Percentiles rank a stretch among this genome's conserved stretches.
Conservation (phyloP, 768 basidiomycete species). For the Auriscalpium microsporum region DNA sequence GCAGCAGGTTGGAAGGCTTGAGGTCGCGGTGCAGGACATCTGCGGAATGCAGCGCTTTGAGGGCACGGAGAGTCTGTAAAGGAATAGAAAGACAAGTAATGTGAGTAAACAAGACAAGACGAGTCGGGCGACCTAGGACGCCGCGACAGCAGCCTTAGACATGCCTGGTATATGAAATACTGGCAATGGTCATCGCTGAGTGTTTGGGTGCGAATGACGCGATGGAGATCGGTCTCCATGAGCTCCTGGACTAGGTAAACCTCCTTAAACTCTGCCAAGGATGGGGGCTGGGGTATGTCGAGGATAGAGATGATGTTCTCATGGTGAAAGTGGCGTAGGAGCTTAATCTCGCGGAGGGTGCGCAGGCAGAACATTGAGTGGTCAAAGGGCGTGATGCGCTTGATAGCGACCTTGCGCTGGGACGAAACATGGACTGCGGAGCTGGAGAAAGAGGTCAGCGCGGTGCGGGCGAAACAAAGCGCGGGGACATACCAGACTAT, state of each 20-base stretch:
- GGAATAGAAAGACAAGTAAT: not conserved
- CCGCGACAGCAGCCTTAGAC: constrained; percentile 16
- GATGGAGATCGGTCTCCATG: constrained; percentile 93
- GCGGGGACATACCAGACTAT: constrained; percentile 57
- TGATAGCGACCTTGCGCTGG: constrained; percentile 90
- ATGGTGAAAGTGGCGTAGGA: constrained; percentile 79
- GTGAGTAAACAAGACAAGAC: not conserved
- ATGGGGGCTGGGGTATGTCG: constrained; percentile 79
- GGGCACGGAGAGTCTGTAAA: constrained; percentile 73
- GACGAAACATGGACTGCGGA: constrained; percentile 85
- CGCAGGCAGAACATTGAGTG: constrained; percentile 91
- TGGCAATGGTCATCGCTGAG: constrained; percentile 93
- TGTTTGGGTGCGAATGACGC: constrained; percentile 92
- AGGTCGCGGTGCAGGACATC: constrained; percentile 94
- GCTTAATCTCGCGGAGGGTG: constrained; percentile 91
- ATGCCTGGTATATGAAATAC: constrained; percentile 93
- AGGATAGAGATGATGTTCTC: constrained; percentile 93
- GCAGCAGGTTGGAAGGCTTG: constrained; percentile 89
- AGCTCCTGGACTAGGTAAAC: constrained; percentile 72
- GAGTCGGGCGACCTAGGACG: not conserved
- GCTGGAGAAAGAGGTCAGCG: constrained; percentile 18
- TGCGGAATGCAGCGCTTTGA: constrained; percentile 92
- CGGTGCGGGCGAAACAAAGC: not conserved
- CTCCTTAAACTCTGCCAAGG: constrained; percentile 72
- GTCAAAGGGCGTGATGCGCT: constrained; percentile 93